Base-by-base conservation (phyloP, 371 early-diverging fungal genomes). In the Lichtheimia hyalospora region DNA sequence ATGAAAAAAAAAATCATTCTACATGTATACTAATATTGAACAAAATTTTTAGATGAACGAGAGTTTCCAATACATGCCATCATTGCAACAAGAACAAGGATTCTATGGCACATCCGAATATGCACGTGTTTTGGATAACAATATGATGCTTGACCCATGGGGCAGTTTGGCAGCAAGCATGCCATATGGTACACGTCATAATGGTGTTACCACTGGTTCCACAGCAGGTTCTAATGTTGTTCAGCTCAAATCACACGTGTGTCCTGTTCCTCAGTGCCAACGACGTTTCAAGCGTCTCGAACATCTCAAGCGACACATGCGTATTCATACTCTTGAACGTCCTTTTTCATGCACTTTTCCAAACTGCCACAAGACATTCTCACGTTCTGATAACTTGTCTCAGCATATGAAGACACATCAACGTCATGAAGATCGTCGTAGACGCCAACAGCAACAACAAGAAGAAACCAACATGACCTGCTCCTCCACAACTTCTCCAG, bases 261-360 rank as follows among this genome's bases (percentile, higher is more conserved):
- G 87, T 49, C 70, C 71, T 10, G 66, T 81, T 8, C 60, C 75
- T 23, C 77, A 76, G 41, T 88, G 88, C 58, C 81, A 82, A 27
- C 74, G 81, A 24, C 65, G 75, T 14, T 88, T 88, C 67, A 95
- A 94, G 70, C 83, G 95, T 24, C 77, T 86, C 43, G 96, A 96
- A 66, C 95, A 95, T 69, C 69, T 96, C 49, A 91, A 92, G 56
- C 81, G 97, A 15, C 96, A 95, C 64, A 81, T 89, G 77, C 89
- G 93, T 28, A 90, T 89, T 23, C 95, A 95, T 70, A 91, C 92
- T n/a, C 77, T 89, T 54, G 90, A 90, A 63, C 79, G 86, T 28
- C 91, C 91, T 15, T 91, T 89, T 66, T 77, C 83, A 18, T 92
- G 92, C 64, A 77, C 75, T 5, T 75, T 78, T 24, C 78, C 78